Conservation (phyloP, 371 early-diverging fungal species). For the Mortierella sp. region DNA sequence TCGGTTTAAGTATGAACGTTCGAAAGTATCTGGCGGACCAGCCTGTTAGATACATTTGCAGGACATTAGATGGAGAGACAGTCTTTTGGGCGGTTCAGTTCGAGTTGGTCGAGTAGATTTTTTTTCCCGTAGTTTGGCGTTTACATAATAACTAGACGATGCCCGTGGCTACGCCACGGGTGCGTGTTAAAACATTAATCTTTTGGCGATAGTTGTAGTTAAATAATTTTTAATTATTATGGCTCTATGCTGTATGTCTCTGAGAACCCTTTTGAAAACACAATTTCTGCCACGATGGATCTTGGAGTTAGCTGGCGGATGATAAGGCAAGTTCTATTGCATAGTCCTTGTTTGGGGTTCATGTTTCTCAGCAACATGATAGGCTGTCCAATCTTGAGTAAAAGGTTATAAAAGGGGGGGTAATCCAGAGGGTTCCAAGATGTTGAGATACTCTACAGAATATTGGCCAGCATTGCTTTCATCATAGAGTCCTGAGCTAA, state of each 20-base stretch:
- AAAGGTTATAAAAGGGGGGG: not conserved
- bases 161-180: too few relatives aligned
- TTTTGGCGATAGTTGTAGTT: too few relatives aligned
- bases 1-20: conserved; percentile 78
- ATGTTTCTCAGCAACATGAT: conserved; percentile 23
- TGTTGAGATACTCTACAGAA: conserved; percentile 20
- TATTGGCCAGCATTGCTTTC: not conserved
- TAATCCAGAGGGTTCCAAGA: not conserved
- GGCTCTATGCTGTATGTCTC: too few relatives aligned
- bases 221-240: too few relatives aligned
- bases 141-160: too few relatives aligned
- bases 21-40: conserved; percentile 73
- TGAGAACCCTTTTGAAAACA: too few relatives aligned
- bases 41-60: conserved; percentile 73
- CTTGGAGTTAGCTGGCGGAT: not conserved
- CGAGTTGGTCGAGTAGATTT: conserved; percentile 58
- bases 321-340: conserved; percentile 18
- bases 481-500: not conserved
- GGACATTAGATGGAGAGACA: conserved; percentile 61
- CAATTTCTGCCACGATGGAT: conserved; percentile 2
- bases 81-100: conserved; percentile 69
- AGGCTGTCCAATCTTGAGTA: conserved; percentile 21
- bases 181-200: too few relatives aligned
- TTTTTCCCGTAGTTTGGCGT: too few relatives aligned
- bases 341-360: conserved; percentile 7